Percentiles rank a stretch among this genome's conserved stretches.
Evolutionary conservation across 2,329 filamentous ascomycete genomes (phyloP).

Genomic region (Alternaria conjuncta): DNA sequence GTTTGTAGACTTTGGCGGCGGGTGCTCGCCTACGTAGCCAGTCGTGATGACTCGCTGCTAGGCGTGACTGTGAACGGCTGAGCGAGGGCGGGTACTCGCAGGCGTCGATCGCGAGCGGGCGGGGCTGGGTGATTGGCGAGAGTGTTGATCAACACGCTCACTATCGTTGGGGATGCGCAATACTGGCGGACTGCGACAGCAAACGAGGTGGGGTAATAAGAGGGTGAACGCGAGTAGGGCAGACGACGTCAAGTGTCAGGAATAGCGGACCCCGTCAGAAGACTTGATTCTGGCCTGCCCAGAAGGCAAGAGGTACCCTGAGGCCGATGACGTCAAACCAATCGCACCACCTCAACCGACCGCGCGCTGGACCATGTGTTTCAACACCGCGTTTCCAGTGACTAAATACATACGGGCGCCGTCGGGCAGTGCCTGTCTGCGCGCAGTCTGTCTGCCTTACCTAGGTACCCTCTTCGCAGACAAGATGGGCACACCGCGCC

Average conservation of each 20-base stretch:
- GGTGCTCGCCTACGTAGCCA: conserved; percentile 23
- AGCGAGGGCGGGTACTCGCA: conserved; percentile 24
- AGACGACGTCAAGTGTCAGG: conserved; percentile 20
- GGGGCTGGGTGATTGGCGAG: conserved; percentile 21
- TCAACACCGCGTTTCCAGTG: background rate
- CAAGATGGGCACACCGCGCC: conserved; percentile 14
- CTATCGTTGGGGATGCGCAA: conserved; percentile 8
- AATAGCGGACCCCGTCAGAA: conserved; percentile 21
- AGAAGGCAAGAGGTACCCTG: conserved; percentile 4
- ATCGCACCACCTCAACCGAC: conserved; percentile 3
- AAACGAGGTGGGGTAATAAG: conserved; percentile 17
- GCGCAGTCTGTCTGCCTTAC: conserved; percentile 6
- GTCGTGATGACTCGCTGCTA: conserved; percentile 13
- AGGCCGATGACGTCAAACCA: conserved; percentile 8
- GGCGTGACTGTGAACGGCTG: conserved; percentile 15
- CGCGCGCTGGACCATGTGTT: background rate
- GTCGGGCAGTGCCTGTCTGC: conserved; percentile 2
- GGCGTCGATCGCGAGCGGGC: conserved; percentile 24
- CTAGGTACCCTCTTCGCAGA: background rate
- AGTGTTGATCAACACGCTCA: conserved; percentile 19
- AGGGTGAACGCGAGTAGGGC: conserved; percentile 12
- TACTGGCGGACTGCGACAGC: conserved; percentile 7
- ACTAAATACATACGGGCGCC: conserved; percentile 1
- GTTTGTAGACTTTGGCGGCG: conserved; percentile 4
- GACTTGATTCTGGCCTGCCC: conserved; percentile 15